Evolutionary conservation across 306 rosid genomes (phyloP).

Genomic region (Begonia peltatifolia): DNA sequence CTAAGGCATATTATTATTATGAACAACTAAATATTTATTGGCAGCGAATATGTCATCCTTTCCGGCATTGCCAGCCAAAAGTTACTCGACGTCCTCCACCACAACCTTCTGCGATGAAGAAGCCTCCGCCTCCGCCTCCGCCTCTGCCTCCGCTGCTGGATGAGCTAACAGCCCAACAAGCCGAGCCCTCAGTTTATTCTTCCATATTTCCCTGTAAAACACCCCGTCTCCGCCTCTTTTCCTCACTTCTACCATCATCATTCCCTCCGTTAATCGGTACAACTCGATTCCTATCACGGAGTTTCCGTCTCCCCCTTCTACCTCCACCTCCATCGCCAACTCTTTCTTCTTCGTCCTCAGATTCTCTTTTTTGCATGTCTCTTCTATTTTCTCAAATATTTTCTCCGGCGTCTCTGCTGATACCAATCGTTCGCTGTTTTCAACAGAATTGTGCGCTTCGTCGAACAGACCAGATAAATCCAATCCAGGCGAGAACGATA

Average conservation of each 20-base stretch:
- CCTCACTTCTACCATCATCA: slow-evolving; percentile 37
- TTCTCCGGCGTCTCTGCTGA: slow-evolving; percentile 15
- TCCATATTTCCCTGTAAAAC: slow-evolving; percentile 35
- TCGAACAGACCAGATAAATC: slow-evolving; percentile 65
- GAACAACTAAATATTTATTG: no score
- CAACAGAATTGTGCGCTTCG: slow-evolving; percentile 7
- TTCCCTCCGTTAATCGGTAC: slow-evolving; percentile 23
- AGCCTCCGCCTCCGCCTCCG: not conserved
- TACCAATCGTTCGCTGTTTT: slow-evolving; percentile 34
- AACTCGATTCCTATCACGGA: slow-evolving; percentile 35
- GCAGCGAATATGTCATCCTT: no score
- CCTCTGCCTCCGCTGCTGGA: no score
- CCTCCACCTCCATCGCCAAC: slow-evolving; percentile 27
- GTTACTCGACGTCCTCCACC: not conserved
- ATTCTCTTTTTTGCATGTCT: slow-evolving; percentile 21
- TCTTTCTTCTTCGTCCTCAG: slow-evolving; percentile 44
- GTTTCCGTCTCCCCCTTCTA: slow-evolving; percentile 33
- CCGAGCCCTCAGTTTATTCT: slow-evolving; percentile 21
- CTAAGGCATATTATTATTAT: no score
- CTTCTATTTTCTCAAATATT: slow-evolving; percentile 42
- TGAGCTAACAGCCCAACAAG: slow-evolving; percentile 8
- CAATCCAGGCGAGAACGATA: slow-evolving; percentile 74
- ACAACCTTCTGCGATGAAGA: not conserved
- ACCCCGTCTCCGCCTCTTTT: slow-evolving; percentile 40
- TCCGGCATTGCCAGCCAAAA: slow-evolving; percentile 1